Base-by-base conservation (phyloP, 306 rosid genomes). In the Acacia melanoxylon region DNA sequence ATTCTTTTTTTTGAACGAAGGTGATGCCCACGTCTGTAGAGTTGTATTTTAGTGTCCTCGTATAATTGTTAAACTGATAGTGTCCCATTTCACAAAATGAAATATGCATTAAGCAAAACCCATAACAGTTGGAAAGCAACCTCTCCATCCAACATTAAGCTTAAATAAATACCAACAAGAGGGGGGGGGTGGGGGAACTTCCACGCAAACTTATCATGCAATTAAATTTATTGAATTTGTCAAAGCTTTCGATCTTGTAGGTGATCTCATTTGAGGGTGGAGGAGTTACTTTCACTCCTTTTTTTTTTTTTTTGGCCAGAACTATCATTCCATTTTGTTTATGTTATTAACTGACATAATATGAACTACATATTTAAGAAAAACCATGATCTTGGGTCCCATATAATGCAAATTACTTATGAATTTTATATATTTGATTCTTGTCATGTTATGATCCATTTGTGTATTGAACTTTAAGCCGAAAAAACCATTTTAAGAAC, bases 111-210 rank as follows among this genome's bases (percentile, higher is more conserved):
- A 16, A 19, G 20, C 19, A 12, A 15, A 16, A 51, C 59, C 24
- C 22, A 19, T 7, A 19, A 16, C 56, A 16, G 56, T 49, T 15
- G 56, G 14, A 49, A 49, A 49, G 56, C 51, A 49, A 49, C 56
- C 17, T 49, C 4, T 49, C 56, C 17, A 3, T 56, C 11, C 24
- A 52, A 19, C 63, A 20, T 20, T 29, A 17, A 8, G 25, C 25
- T 56, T 56, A 56, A 56, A 56, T n/a, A 56, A 20, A 56, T 56
- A 4, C n/a, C 56, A 49, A 35, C 40, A 0, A 35, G 5, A 35
- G 0, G 1, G 12, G 1, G 0, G 2, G 1, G 1, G n/a, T n/a
- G n/a, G 4, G 1, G 1, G 0, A 19, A 8, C 62, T 7, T 56
- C 62, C 62, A 56, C 9, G 13, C 25, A 56, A 19, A n/a, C 10